Base-by-base conservation (phyloP, 352 stramenopile species). In the Globisporangium middletonii region DNA sequence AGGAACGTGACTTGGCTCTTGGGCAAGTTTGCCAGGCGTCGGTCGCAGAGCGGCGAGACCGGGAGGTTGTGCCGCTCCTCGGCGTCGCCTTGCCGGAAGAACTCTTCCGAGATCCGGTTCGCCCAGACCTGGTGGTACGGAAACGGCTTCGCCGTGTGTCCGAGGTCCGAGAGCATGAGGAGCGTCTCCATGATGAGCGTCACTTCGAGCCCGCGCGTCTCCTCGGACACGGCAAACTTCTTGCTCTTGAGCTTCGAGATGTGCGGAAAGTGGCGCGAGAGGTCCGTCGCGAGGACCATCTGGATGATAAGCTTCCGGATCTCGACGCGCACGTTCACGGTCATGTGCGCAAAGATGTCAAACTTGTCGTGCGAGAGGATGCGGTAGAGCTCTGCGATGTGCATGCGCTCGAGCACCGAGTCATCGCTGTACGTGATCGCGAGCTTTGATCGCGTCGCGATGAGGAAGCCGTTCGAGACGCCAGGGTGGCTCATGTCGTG, bases 401-500 rank as follows among this genome's bases (percentile, higher is more conserved):
- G 79, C 79, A 89, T 89, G 48, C 79, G 79, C 49, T 89, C 79
- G 13, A 98, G 69, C 11, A 96, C 82, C 45, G 81, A 95, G 45
- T 91, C 77, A 59, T 97, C 93, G 55, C 95, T 97, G 72, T 98
- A 98, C 0, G 75, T 86, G 63, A 98, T 79, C 43, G 92, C 91
- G n/a, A 97, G 68, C 30, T 93, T 87, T 43, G 83, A 90, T 44
- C 68, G 74, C n/a, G 88, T 95, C 33, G 87, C 79, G 52, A 96
- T 83, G 43, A 97, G 79, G 57, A 96, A 98, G 46, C 72, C 72
- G 65, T 98, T 98, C 15, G 86, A 96, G 16, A 94, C 86, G 30
- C 93, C 93, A 0, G 87, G 84, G 59, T 98, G 93, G 38, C 82
- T 92, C 16, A 97, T 83, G 70, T 98, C 93, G 63, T 98, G 93